Base-by-base conservation (phyloP, 2,329 filamentous ascomycete genomes). In the Trichoderma aggressivum region DNA sequence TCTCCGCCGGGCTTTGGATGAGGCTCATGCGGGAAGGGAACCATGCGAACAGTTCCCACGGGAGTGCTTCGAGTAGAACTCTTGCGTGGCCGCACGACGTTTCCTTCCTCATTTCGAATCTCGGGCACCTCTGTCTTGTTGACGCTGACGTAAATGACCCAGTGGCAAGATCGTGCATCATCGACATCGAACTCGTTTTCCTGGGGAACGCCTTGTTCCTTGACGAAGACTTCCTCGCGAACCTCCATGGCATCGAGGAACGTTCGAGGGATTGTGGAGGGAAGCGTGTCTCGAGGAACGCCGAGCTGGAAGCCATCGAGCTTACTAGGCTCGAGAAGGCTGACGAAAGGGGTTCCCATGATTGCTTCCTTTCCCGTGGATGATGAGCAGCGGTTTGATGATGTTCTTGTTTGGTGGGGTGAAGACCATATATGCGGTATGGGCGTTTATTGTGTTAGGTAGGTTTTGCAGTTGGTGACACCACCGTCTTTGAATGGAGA, bases 151-250 rank as follows among this genome's bases (percentile, higher is more conserved):
- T 97, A 97, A n/a, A 91, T 85, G 34, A 97, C 91, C 92, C 93
- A 97, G 81, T 98, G 94, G 82, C 91, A 95, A 75, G 89, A 91
- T 43, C 92, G 88, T 1, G 86, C 75, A 79, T 98, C 95, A 78
- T 98, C 94, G 1, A 86, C 82, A 82, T 98, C 95, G 74, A 93
- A 86, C 80, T 98, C 94, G 74, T 89, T 88, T 47, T 91, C 89
- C 1, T 89, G 80, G 0, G 87, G 84, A 16, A 89, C 83, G 0
- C 80, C 75, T 76, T 91, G 89, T 76, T 91, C 90, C 8, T 81
- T 47, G 28, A 91, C 86, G 75, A 90, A 91, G 67, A 92, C 89
- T 21, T 80, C 76, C 72, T 88, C 83, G 43, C 90, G 87, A 56
- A 92, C 86, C 66, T 82, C 80, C 88, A 91, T 90, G 73, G 88